phyloP scores from a whole-genome alignment of 768 basidiomycete genomes.

The Russula earlei region DNA sequence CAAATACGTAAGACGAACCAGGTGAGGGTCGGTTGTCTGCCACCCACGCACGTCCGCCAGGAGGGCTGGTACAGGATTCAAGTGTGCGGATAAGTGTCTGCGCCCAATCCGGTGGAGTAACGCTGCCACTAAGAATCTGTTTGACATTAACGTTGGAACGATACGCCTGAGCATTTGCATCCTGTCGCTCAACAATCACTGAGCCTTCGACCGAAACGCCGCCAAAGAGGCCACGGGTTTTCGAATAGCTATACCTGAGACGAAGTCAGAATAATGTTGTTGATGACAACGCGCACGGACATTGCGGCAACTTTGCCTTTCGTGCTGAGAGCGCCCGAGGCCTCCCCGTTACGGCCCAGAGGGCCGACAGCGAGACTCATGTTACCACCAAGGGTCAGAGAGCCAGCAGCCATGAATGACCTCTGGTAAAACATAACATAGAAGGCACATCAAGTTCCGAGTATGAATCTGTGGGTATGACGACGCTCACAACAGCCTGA shows the following conservation, averaged over 20 bases:
- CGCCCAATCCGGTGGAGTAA: slow-evolving; percentile 76
- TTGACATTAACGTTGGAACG: slow-evolving; percentile 61
- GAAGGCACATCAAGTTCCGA: background rate
- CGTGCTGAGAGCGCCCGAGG: slow-evolving; percentile 69
- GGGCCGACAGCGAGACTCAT: slow-evolving; percentile 86
- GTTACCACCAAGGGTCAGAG: slow-evolving; percentile 83
- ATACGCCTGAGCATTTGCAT: slow-evolving; percentile 85
- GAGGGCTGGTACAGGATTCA: slow-evolving; percentile 59
- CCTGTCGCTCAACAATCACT: slow-evolving; percentile 88
- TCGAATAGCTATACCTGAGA: slow-evolving; percentile 78
- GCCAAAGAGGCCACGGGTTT: slow-evolving; percentile 89
- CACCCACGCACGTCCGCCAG: slow-evolving; percentile 61
- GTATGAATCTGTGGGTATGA: background rate
- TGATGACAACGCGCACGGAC: slow-evolving; percentile 32
- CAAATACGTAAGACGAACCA: slow-evolving; percentile 46
- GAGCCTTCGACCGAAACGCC: slow-evolving; percentile 85
- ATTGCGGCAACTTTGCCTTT: slow-evolving; percentile 88
- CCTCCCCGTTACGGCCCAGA: slow-evolving; percentile 92
- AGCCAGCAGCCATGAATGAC: slow-evolving; percentile 93
- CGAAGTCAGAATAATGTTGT: background rate
- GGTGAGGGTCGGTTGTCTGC: slow-evolving; percentile 31
- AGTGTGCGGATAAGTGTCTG: slow-evolving; percentile 63
- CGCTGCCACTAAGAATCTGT: slow-evolving; percentile 67
- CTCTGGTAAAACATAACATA: slow-evolving; percentile 30
- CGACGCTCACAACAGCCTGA: slow-evolving; percentile 55